Base-by-base conservation (phyloP, 176 grass and related monocot genomes). In the Avena sativa region DNA sequence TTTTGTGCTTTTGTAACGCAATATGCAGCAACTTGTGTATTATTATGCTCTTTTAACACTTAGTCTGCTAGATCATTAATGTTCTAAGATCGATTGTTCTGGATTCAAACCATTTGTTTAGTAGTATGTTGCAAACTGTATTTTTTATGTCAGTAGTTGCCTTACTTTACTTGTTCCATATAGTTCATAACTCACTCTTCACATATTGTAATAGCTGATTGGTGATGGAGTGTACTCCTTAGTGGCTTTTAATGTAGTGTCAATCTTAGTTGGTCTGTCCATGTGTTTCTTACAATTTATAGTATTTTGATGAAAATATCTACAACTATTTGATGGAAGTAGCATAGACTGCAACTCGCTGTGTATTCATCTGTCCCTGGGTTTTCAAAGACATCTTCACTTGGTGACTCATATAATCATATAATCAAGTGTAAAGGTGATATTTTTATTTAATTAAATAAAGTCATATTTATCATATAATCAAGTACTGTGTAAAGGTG, bases 91-190 rank as follows among this genome's bases (percentile, higher is more conserved):
- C 11, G 26, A 51, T 67, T 89, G 52, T 57, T 65, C 34, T 86
- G 60, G 55, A 34, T 34, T 43, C 75, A 19, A 64, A 76, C 60
- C 53, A 71, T 69, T 80, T 51, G 51, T 51, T 77, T 64, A 78
- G 25, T 80, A 28, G 28, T 28, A 51, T 74, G 78, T 59, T 47
- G 53, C 6, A 62, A 85, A 59, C 71, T 77, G 34, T 81, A 44
- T 63, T 60, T 82, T 90, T 79, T 72, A 78, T 83, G 84, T 83
- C 40, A 43, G 40, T 78, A 63, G 44, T 72, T 78, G 72, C 23
- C 69, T 82, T 43, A 26, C 59, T 38, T 12, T 77, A 77, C 74
- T 56, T 12, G 74, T 77, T 77, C 14, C 8, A 12, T 77, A 55
- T 77, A 77, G 74, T 56, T 56, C 28, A 57, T 28, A 36, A 78